Percentiles rank a stretch among this genome's conserved stretches.
phyloP scores from a whole-genome alignment of 2,329 filamentous ascomycete genomes.

The Epichloe uncinata region DNA sequence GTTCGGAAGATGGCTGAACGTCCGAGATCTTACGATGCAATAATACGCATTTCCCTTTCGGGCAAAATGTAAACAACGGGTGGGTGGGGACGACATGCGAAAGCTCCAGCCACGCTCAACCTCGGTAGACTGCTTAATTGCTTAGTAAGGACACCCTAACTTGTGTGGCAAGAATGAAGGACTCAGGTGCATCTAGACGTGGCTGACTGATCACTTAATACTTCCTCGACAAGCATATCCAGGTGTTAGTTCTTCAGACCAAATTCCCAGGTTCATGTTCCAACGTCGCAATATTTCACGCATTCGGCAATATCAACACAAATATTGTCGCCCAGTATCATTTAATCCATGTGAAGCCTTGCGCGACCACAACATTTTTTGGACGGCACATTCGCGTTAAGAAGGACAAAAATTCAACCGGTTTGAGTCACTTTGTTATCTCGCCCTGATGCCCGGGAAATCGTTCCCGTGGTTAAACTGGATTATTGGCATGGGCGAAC shows the following conservation, averaged over 20 bases:
- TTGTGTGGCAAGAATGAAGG: neutral
- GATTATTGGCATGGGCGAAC: conserved; percentile 30
- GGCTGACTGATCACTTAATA: too few species aligned
- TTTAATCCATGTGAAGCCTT: too few species aligned
- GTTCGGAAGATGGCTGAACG: neutral
- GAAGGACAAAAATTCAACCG: neutral
- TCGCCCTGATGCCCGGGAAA: conserved; percentile 19
- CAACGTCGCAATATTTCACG: too few species aligned
- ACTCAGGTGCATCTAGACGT: too few species aligned
- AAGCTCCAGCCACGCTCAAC: neutral
- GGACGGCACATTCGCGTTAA: too few species aligned
- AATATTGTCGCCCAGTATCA: too few species aligned
- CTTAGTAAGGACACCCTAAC: neutral
- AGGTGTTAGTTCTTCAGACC: too few species aligned
- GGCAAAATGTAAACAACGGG: conserved; percentile 14
- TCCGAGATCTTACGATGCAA: neutral
- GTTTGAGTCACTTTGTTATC: neutral
- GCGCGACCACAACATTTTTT: too few species aligned
- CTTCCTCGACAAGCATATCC: too few species aligned
- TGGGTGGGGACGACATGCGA: neutral
- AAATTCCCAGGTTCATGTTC: too few species aligned
- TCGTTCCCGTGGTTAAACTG: conserved; percentile 22
- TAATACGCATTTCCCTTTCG: conserved; percentile 10
- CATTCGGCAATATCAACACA: too few species aligned
- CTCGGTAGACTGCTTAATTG: neutral